Conservation (phyloP, 164 flowering plant species). For the Malania oleifera region DNA sequence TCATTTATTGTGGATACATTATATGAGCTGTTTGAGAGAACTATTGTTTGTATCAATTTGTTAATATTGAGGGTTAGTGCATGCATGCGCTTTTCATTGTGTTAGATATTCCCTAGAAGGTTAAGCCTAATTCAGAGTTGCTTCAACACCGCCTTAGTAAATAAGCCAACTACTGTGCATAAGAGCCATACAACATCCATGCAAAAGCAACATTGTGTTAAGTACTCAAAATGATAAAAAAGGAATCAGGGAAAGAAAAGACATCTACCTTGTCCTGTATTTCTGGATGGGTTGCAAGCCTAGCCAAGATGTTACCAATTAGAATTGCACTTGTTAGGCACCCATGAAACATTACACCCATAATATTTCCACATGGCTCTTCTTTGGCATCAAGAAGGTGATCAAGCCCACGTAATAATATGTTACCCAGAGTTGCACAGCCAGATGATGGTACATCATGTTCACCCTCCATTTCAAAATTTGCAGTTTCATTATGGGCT, state of each 20-base stretch:
- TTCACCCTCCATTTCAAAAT: constrained; percentile 12
- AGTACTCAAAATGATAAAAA: background rate
- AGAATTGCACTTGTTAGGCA: constrained; percentile 44
- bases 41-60: too few relatives aligned
- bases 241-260: background rate
- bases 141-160: background rate
- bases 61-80: too few relatives aligned
- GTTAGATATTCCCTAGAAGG: too few relatives aligned
- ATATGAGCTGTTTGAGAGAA: too few relatives aligned
- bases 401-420: constrained; percentile 20
- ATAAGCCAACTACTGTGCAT: background rate
- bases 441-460: constrained; percentile 6
- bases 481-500: constrained; percentile 10
- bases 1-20: too few relatives aligned
- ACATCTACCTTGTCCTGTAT: constrained; percentile 47
- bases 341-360: constrained; percentile 66
- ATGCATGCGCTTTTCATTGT: too few relatives aligned
- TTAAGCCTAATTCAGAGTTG: background rate
- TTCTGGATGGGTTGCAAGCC: constrained; percentile 53
- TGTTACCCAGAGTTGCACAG: constrained; percentile 11
- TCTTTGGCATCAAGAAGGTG: constrained; percentile 21
- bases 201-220: background rate
- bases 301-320: constrained; percentile 40
- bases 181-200: background rate
- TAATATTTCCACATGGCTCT: constrained; percentile 45